Conservation (phyloP, 179 eudicot species). For the Beta corolliflora region DNA sequence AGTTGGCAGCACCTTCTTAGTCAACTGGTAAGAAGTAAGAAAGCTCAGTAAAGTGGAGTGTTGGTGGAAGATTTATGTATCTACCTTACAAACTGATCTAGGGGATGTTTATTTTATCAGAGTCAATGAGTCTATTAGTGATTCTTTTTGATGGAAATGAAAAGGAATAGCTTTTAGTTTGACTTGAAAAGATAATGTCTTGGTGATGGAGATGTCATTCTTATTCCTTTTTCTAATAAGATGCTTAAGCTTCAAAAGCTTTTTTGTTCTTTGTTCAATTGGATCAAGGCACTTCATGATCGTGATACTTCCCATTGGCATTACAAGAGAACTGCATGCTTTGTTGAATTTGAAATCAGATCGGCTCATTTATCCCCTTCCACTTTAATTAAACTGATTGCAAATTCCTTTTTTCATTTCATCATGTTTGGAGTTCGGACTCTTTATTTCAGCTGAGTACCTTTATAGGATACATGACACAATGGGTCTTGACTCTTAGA, state of each 20-base stretch:
- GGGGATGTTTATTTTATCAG: neutral
- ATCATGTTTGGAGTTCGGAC: too few relatives aligned
- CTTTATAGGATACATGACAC: too few relatives aligned
- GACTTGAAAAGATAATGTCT: neutral
- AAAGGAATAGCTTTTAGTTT: neutral
- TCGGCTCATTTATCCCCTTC: neutral
- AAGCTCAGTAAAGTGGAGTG: neutral
- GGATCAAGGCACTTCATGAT: constrained; percentile 4
- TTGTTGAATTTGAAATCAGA: neutral
- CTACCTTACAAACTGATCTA: neutral
- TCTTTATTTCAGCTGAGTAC: too few relatives aligned
- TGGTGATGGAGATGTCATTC: neutral
- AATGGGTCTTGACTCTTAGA: too few relatives aligned
- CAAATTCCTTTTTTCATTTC: too few relatives aligned
- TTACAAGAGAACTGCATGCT: neutral
- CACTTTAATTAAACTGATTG: too few relatives aligned
- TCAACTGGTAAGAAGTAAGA: neutral
- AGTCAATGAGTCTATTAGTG: neutral
- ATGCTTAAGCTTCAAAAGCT: neutral
- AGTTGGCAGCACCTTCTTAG: neutral
- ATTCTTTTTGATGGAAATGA: neutral
- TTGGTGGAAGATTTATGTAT: neutral
- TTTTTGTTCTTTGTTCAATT: neutral
- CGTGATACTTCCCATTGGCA: neutral
- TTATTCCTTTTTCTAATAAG: neutral